A percentile compares a stretch with the other conserved stretches of the same genome.
phyloP scores from a whole-genome alignment of 192 early-diverging fungal species.

The Dimargaris xerosporica region DNA sequence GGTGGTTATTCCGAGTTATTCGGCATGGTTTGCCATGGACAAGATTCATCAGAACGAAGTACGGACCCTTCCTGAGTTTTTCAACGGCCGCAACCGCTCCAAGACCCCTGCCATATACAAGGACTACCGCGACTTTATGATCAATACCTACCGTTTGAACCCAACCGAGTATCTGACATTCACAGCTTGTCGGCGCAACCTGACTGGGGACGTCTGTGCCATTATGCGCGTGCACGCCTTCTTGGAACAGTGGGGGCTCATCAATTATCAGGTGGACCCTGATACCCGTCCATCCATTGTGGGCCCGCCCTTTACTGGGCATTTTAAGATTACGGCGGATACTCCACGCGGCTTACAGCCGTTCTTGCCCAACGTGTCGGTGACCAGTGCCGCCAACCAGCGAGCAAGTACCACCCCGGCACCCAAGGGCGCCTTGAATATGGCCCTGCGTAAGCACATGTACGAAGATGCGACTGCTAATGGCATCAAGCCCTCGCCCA shows the following conservation, averaged over 20 bases:
- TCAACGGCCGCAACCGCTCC: slow-evolving; percentile 77
- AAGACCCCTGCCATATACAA: slow-evolving; percentile 88
- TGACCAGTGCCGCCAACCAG: slow-evolving; percentile 12
- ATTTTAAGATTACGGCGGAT: slow-evolving; percentile 91
- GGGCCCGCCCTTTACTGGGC: slow-evolving; percentile 92
- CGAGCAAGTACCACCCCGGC: slow-evolving; percentile 16
- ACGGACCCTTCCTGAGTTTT: slow-evolving; percentile 88
- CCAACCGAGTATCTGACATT: slow-evolving; percentile 94
- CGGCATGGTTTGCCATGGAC: slow-evolving; percentile 81
- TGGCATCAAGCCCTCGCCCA: slow-evolving; percentile 15
- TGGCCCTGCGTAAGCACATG: slow-evolving; percentile 43
- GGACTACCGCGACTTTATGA: slow-evolving; percentile 97
- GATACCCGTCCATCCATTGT: slow-evolving; percentile 80
- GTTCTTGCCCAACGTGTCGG: slow-evolving; percentile 43
- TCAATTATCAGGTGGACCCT: slow-evolving; percentile 96
- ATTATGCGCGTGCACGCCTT: slow-evolving; percentile 98
- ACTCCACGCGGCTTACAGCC: slow-evolving; percentile 87
- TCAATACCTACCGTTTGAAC: slow-evolving; percentile 92
- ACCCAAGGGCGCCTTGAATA: slow-evolving; percentile 17
- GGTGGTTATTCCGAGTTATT: slow-evolving; percentile 70
- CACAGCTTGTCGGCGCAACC: slow-evolving; percentile 88
- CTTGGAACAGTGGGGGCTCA: slow-evolving; percentile 97
- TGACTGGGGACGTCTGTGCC: slow-evolving; percentile 97
- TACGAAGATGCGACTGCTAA: slow-evolving; percentile 25
- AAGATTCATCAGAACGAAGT: slow-evolving; percentile 76